Evolutionary conservation across 495 filamentous ascomycete genomes (phyloP).

Genomic region (Neurospora sp.): DNA sequence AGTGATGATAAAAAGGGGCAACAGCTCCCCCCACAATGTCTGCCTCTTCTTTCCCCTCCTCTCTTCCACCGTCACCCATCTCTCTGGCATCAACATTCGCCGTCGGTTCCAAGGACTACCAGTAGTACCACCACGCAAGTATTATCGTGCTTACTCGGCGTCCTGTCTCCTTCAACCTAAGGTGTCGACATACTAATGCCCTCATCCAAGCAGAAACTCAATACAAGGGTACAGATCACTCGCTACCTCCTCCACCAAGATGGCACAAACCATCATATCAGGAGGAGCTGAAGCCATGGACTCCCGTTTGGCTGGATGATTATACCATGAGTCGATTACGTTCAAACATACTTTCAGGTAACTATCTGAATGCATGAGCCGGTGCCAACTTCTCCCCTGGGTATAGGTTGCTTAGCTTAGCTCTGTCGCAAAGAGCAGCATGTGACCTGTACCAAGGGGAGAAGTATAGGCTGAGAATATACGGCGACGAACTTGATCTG

Average conservation of each 20-base stretch:
- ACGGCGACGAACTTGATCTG: constrained; percentile 95
- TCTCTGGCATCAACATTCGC: not conserved
- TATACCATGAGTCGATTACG: not conserved
- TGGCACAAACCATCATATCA: not conserved
- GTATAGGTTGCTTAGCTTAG: not conserved
- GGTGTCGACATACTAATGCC: not conserved
- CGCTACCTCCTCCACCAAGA: not conserved
- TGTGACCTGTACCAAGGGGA: not conserved
- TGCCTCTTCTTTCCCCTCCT: not conserved
- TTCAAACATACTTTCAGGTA: constrained; percentile 22
- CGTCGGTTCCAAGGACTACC: not conserved
- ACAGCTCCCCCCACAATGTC: not conserved
- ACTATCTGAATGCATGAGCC: constrained; percentile 33
- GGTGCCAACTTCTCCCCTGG: constrained; percentile 19
- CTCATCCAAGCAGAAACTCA: not conserved
- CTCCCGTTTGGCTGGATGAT: not conserved
- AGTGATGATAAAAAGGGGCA: not conserved
- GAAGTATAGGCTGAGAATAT: constrained; percentile 73
- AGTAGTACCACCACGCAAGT: not conserved
- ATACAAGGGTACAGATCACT: not conserved
- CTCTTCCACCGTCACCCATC: not conserved
- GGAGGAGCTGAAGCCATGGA: not conserved
- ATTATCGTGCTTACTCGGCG: not conserved
- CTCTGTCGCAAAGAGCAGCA: not conserved
- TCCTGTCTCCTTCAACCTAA: not conserved